Evolutionary conservation across 768 basidiomycete genomes (phyloP).

Genomic region (Hygrophoropsis aurantiaca): DNA sequence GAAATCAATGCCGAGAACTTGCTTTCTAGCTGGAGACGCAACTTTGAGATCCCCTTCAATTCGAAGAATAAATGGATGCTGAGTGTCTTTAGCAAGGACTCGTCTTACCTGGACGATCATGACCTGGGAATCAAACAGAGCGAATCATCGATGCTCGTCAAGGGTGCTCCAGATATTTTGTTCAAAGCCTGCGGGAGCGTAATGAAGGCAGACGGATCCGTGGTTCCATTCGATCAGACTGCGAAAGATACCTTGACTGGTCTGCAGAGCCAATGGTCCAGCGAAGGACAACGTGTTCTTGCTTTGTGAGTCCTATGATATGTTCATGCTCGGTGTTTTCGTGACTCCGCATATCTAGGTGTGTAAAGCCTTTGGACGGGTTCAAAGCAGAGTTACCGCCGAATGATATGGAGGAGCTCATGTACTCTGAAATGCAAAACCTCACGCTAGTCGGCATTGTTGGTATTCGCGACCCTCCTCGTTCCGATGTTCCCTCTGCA

Average conservation of each 20-base stretch:
- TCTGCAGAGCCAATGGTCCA: slow-evolving; percentile 36
- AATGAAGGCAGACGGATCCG: slow-evolving; percentile 21
- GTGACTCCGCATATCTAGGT: not conserved
- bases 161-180: slow-evolving; percentile 53
- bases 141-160: slow-evolving; percentile 37
- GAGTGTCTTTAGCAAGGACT: slow-evolving; percentile 29
- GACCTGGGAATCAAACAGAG: not conserved
- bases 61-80: slow-evolving; percentile 54
- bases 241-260: slow-evolving; percentile 11
- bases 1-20: slow-evolving; percentile 10
- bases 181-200: slow-evolving; percentile 31
- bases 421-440: slow-evolving; percentile 28
- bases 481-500: slow-evolving; percentile 44
- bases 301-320: slow-evolving; percentile 24
- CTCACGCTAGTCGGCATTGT: slow-evolving; percentile 45
- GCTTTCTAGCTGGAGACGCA: not conserved
- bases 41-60: slow-evolving; percentile 33
- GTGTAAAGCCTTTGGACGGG: slow-evolving; percentile 1
- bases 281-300: slow-evolving; percentile 47
- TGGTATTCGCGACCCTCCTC: slow-evolving; percentile 52
- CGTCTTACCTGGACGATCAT: not conserved
- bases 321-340: not conserved
- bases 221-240: slow-evolving; percentile 17
- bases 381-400: slow-evolving; percentile 10
- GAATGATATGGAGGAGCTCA: slow-evolving; percentile 29